Evolutionary conservation across 495 filamentous ascomycete species (phyloP), one percentile per base, ranked within the genome.

Genomic region (Podospora didyma): DNA sequence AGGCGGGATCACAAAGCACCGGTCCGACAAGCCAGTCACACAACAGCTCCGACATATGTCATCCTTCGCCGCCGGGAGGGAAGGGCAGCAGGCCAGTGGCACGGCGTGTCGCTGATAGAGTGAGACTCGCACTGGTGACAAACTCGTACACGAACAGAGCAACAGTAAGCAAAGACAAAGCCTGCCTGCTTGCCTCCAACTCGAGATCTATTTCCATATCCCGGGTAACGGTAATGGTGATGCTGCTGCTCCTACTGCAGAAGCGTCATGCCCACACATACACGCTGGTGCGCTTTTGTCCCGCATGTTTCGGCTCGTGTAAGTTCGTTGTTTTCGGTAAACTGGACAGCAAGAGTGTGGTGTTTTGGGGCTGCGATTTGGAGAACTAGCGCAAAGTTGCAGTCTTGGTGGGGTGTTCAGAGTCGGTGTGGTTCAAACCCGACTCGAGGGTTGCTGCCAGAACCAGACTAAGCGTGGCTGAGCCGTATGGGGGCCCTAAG

Each of bases 401-500:
- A 47, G 6, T 9, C 7, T 12, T 47, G 22, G 3, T 20, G 10
- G 31, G 17, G 7, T 2, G 31, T 21, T 17, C 14, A 17, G 31
- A 57, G 59, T 61, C 59, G 57, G 45, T 54, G 34, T 49, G 26
- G 46, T 56, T 35, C 49, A 60, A 57, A 46, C 44, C 34, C 46
- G 57, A 54, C 53, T 57, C 57, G 62, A 61, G 26, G 39, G 34
- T 56, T 59, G 46, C 16, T 11, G 45, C 61, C 65, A 48, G 44
- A 63, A 56, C 28, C 26, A 46, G 65, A 54, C 53, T 64, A 66
- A 61, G 10, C 54, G 61, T 64, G 65, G 61, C 67, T 62, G 58
- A 70, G 62, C 46, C 49, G 51, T 26, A 51, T 57, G 56, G 51
- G 48, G 22, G 22, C 35, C 24, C 41, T 28, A 34, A 37, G 21